Evolutionary conservation across 2,329 filamentous ascomycete genomes (phyloP).

Genomic region (Myriosclerotinia duriaeana): DNA sequence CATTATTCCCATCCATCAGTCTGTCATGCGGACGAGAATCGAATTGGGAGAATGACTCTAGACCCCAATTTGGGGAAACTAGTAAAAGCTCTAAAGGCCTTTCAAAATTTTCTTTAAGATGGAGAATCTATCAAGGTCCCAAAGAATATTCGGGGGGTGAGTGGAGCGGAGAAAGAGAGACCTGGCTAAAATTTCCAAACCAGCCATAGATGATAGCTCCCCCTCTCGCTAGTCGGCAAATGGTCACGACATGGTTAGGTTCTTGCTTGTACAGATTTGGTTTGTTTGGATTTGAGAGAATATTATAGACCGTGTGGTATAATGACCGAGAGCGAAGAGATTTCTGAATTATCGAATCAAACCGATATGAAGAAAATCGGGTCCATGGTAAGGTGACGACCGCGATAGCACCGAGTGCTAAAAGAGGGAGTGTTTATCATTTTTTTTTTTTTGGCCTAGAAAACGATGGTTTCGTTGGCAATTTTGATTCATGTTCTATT

Average conservation of each 20-base stretch:
- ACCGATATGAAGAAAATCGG: slow-evolving; percentile 22
- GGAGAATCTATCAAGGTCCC: slow-evolving; percentile 2
- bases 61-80: slow-evolving; percentile 6
- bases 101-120: slow-evolving; percentile 14
- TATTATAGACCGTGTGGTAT: neutral
- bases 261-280: slow-evolving; percentile 7
- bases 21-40: slow-evolving; percentile 7
- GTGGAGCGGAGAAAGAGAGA: slow-evolving; percentile 6
- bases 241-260: slow-evolving; percentile 3
- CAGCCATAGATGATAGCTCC: neutral
- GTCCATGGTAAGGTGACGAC: slow-evolving; percentile 10
- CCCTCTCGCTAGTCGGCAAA: neutral
- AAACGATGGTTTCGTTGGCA: neutral
- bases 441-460: too few relatives aligned
- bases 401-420: slow-evolving; percentile 23
- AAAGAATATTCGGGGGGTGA: neutral
- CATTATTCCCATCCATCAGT: slow-evolving; percentile 17
- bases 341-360: neutral
- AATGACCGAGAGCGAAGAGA: slow-evolving; percentile 8
- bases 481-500: neutral
- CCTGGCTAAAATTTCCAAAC: neutral
- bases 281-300: neutral
- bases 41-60: slow-evolving; percentile 3
- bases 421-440: neutral
- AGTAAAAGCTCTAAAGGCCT: slow-evolving; percentile 8